A percentile compares a stretch with the other conserved stretches of the same genome.
Conservation (phyloP, 2,329 filamentous ascomycete species). For the Sarocladium kiliense region DNA sequence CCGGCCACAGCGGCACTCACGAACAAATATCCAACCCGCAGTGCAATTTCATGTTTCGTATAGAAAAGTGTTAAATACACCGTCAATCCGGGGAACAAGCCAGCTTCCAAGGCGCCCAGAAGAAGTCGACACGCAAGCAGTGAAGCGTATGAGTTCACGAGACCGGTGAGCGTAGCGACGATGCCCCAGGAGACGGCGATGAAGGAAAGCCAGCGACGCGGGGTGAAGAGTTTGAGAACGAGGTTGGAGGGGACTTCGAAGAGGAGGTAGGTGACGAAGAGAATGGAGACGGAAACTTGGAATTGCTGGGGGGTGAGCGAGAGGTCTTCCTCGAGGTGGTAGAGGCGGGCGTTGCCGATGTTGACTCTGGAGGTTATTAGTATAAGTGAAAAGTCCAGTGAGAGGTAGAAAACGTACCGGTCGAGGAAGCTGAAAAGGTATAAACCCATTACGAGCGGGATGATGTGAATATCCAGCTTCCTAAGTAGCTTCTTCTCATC, state of each 20-base stretch:
- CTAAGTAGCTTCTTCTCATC: slow-evolving; percentile 54
- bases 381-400: neutral
- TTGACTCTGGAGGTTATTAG: slow-evolving; percentile 47
- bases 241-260: slow-evolving; percentile 64
- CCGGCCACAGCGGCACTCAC: slow-evolving; percentile 66
- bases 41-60: slow-evolving; percentile 64
- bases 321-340: slow-evolving; percentile 60
- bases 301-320: slow-evolving; percentile 58
- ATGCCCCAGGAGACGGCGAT: slow-evolving; percentile 63
- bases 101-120: slow-evolving; percentile 64
- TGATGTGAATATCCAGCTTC: slow-evolving; percentile 59
- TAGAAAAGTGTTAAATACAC: slow-evolving; percentile 74
- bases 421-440: slow-evolving; percentile 76
- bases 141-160: slow-evolving; percentile 59
- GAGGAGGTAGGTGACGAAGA: slow-evolving; percentile 59
- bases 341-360: slow-evolving; percentile 67
- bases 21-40: slow-evolving; percentile 70
- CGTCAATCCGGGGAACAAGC: slow-evolving; percentile 63
- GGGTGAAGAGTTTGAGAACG: slow-evolving; percentile 57
- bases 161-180: slow-evolving; percentile 63
- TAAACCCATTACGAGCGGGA: slow-evolving; percentile 62
- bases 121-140: slow-evolving; percentile 65
- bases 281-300: slow-evolving; percentile 60
- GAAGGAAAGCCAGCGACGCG: slow-evolving; percentile 58
- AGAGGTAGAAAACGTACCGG: slow-evolving; percentile 39